Conservation (phyloP, 345 rosid species). For the Gossypium longicalyx region DNA sequence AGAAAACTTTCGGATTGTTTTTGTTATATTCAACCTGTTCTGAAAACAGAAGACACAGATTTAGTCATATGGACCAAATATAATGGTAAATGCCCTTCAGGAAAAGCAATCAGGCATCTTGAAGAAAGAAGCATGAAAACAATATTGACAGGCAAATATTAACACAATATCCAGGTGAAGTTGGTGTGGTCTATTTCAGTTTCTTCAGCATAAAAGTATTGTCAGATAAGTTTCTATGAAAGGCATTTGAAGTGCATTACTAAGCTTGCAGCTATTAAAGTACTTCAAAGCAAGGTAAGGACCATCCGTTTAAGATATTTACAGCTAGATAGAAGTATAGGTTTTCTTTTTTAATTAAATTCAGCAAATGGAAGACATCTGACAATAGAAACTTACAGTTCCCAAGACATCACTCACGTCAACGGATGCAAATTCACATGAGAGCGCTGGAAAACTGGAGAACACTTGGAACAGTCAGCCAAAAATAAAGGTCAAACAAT, state of each 20-base stretch:
- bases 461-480: conserved; percentile 27
- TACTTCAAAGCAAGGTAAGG: not conserved
- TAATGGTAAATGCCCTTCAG: not conserved
- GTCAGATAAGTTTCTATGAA: not conserved
- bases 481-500: conserved; percentile 8
- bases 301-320: not conserved
- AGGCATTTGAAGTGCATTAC: not conserved
- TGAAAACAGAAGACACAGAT: conserved; percentile 40
- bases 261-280: not conserved
- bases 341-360: not conserved
- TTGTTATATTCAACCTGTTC: conserved; percentile 97
- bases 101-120: not conserved
- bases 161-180: not conserved
- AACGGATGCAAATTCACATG: conserved; percentile 95
- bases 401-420: conserved; percentile 95
- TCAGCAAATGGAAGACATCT: conserved; percentile 17
- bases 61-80: not conserved
- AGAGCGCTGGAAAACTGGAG: conserved; percentile 89
- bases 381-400: conserved; percentile 69
- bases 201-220: not conserved
- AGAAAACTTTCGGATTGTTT: conserved; percentile 85
- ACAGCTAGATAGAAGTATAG: not conserved
- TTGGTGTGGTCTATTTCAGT: not conserved
- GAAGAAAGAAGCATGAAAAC: not conserved
- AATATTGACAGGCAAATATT: not conserved